Conservation (phyloP, 1,284 basidiomycete genomes). For the Sporisorium scitamineum region DNA sequence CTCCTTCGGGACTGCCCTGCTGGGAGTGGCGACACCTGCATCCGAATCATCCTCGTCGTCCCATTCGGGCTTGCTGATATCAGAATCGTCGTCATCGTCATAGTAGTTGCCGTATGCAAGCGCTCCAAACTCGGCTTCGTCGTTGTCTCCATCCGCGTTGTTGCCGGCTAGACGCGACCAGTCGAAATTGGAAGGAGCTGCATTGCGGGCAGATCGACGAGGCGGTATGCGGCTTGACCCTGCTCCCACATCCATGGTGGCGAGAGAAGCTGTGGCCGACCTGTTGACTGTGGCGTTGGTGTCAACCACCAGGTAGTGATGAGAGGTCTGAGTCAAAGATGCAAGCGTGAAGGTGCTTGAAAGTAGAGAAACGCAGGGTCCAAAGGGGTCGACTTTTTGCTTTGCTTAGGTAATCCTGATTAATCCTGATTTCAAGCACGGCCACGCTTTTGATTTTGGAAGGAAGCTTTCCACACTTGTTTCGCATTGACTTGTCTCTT, state of each 20-base stretch:
- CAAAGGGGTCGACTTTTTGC: neutral
- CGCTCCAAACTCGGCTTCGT: constrained; percentile 35
- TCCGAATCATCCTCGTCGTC: constrained; percentile 48
- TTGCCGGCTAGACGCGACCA: constrained; percentile 33
- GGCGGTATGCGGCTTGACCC: constrained; percentile 17
- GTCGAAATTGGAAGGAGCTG: constrained; percentile 10
- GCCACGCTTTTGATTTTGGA: constrained; percentile 4
- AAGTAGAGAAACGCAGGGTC: constrained; percentile 37
- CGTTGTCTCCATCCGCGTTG: constrained; percentile 30
- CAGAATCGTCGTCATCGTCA: constrained; percentile 26
- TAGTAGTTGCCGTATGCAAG: constrained; percentile 19
- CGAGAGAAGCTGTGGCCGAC: no score
- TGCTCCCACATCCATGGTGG: constrained; percentile 23
- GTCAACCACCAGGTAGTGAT: neutral
- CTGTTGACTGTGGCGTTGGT: neutral
- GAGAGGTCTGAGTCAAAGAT: constrained; percentile 1
- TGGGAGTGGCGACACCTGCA: constrained; percentile 17
- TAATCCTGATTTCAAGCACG: neutral
- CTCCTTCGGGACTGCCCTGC: constrained; percentile 12
- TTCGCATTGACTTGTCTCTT: neutral
- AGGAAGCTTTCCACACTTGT: neutral
- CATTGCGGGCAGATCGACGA: constrained; percentile 25
- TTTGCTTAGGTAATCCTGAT: constrained; percentile 34
- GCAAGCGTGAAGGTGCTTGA: neutral
- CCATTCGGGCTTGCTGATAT: constrained; percentile 34